A percentile compares a stretch with the other conserved stretches of the same genome.
These are phyloP conservation scores for Chaetomium tenue DNA, from an alignment of 495 filamentous ascomycete genomes.

Conservation along the genomic window DNA sequence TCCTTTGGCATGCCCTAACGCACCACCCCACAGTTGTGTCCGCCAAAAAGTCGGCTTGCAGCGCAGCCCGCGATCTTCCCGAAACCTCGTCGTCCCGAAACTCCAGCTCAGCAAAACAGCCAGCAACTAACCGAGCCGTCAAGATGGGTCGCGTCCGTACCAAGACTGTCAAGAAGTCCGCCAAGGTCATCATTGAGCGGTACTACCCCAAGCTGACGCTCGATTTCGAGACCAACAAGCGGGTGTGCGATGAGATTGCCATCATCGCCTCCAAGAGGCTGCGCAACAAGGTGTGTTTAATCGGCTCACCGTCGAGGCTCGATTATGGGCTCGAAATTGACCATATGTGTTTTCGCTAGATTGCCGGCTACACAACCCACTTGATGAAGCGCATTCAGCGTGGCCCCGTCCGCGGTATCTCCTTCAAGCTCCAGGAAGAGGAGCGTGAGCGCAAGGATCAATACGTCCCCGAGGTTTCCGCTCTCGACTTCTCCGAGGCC, in stretches of 20 bases:
- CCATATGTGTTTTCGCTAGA: slow-evolving; percentile 51
- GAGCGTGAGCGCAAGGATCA: slow-evolving; percentile 99
- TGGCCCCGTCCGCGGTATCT: slow-evolving; percentile 98
- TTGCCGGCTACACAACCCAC: slow-evolving; percentile 97
- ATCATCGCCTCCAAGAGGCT: slow-evolving; percentile 98
- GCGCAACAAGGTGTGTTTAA: slow-evolving; percentile 80
- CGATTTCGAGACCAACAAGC: slow-evolving; percentile 99
- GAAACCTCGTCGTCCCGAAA: slow-evolving; percentile 20
- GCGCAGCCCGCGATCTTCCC: slow-evolving; percentile 4
- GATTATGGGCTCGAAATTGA: slow-evolving; percentile 13
- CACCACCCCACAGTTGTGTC: slow-evolving; percentile 21
- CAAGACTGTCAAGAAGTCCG: slow-evolving; percentile 99
- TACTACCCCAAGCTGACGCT: slow-evolving; percentile 98
- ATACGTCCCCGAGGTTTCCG: slow-evolving; percentile 98
- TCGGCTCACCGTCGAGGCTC: neutral
- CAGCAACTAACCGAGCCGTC: slow-evolving; percentile 47
- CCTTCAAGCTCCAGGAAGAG: slow-evolving; percentile 99
- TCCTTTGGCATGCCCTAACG: slow-evolving; percentile 23
- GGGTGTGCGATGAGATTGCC: slow-evolving; percentile 99
- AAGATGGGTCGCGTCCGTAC: slow-evolving; percentile 97
- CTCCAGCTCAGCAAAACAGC: slow-evolving; percentile 33
- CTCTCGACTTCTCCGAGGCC: slow-evolving; percentile 92
- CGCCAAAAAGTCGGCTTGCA: slow-evolving; percentile 14
- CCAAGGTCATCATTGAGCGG: slow-evolving; percentile 99
- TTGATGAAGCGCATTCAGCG: slow-evolving; percentile 99